Conservation (phyloP, 257 asterid species). For the Lantana camara region DNA sequence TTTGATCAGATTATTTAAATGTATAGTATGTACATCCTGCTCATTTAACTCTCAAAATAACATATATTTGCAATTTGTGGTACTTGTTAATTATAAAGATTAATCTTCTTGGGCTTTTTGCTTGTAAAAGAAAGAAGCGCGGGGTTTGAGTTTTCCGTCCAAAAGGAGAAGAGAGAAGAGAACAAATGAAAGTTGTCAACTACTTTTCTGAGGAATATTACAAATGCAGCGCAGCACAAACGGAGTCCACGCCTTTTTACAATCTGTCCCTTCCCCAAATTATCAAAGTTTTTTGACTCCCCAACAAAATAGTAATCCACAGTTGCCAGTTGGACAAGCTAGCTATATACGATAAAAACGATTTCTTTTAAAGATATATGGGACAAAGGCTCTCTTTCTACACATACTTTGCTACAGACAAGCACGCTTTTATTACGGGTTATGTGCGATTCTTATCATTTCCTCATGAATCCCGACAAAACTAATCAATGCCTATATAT, state of each 20-base stretch:
- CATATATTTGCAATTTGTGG: no score
- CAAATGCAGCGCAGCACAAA: no score
- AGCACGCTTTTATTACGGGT: neutral
- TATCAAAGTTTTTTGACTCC: neutral
- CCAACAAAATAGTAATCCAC: no score
- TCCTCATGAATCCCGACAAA: slow-evolving; percentile 23
- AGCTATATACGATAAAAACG: no score
- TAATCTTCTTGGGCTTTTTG: no score
- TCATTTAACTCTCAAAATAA: no score
- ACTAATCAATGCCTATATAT: slow-evolving; percentile 25
- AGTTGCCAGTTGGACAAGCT: no score
- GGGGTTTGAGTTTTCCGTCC: neutral
- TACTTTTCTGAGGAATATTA: neutral
- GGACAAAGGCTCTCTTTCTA: slow-evolving; percentile 7
- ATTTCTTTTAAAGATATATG: neutral
- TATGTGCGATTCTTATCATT: slow-evolving; percentile 28
- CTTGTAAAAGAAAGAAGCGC: no score
- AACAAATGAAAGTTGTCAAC: slow-evolving; percentile 7
- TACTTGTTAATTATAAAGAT: no score
- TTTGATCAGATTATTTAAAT: no score
- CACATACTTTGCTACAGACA: neutral
- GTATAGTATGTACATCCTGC: no score
- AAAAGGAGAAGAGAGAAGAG: neutral
- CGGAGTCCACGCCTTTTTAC: neutral
- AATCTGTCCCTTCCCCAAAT: slow-evolving; percentile 7